These are phyloP conservation scores for Neofusicoccum cordaticola DNA, from an alignment of 2,329 filamentous ascomycete genomes.

Conservation along the genomic window DNA sequence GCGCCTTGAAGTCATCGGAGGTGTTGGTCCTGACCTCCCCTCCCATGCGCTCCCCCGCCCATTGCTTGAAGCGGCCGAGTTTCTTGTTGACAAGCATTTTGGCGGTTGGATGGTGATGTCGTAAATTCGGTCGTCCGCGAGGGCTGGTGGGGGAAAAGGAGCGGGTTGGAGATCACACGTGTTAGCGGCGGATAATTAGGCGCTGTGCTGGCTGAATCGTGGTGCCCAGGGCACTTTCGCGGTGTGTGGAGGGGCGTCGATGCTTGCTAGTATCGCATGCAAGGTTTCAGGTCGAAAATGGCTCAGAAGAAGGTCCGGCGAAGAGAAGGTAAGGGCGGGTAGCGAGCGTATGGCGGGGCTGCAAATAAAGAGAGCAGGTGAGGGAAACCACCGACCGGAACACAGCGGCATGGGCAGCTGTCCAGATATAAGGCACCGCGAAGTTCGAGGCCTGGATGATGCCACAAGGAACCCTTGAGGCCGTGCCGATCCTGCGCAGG, in stretches of 20 bases:
- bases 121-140: background rate
- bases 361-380: background rate
- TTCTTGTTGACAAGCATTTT: constrained; percentile 74
- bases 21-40: constrained; percentile 81
- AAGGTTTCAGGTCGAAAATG: constrained; percentile 7
- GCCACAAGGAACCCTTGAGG: constrained; percentile 7
- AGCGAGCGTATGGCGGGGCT: constrained; percentile 11
- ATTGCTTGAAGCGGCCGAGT: constrained; percentile 94
- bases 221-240: constrained; percentile 9
- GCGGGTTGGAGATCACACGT: constrained; percentile 13
- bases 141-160: constrained; percentile 11
- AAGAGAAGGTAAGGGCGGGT: constrained; percentile 7
- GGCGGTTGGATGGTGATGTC: constrained; percentile 15
- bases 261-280: constrained; percentile 13
- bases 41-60: constrained; percentile 96
- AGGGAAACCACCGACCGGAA: background rate
- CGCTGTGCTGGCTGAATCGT: constrained; percentile 14
- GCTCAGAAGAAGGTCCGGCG: background rate
- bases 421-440: constrained; percentile 6
- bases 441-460: constrained; percentile 11
- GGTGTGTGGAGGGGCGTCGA: constrained; percentile 12
- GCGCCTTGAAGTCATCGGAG: constrained; percentile 84
- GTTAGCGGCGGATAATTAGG: constrained; percentile 13
- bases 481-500: constrained; percentile 10
- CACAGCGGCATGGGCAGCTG: constrained; percentile 12